A percentile compares a stretch with the other conserved stretches of the same genome.
phyloP scores from a whole-genome alignment of 768 basidiomycete genomes.

The Mrakia gelida region DNA sequence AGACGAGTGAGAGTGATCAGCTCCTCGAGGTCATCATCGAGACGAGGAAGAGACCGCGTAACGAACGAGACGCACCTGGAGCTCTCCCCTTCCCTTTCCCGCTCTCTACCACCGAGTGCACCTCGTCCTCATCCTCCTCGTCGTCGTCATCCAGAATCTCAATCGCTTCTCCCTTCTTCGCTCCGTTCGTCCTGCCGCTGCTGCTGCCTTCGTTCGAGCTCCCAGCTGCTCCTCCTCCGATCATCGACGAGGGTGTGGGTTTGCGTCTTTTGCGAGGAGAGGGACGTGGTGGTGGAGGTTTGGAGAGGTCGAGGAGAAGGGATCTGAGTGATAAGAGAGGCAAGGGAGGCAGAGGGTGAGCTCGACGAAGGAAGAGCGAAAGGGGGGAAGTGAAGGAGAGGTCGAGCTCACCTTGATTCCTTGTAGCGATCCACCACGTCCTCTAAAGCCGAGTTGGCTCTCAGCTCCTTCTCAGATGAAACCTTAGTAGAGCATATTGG shows the following conservation, averaged over 20 bases:
- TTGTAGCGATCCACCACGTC: constrained; percentile 7
- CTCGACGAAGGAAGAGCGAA: not conserved
- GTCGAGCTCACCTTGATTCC: not conserved
- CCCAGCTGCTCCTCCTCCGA: not conserved
- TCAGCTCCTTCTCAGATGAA: constrained; percentile 1
- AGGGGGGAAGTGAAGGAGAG: too few species aligned
- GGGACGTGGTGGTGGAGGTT: not conserved
- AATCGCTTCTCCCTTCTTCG: not conserved
- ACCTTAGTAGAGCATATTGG: constrained; percentile 8
- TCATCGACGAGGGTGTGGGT: not conserved
- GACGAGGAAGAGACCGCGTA: too few species aligned
- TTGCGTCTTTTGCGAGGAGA: not conserved
- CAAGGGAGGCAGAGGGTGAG: not conserved
- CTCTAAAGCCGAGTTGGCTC: constrained; percentile 12
- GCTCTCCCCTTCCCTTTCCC: not conserved
- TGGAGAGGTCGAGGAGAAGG: not conserved
- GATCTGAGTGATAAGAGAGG: not conserved
- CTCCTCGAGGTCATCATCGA: not conserved
- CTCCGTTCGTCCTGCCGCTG: not conserved
- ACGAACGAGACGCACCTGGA: not conserved
- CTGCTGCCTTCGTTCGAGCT: not conserved
- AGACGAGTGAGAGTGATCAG: too few species aligned
- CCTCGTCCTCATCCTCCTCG: not conserved
- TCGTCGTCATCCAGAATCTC: constrained; percentile 16
- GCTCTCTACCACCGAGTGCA: not conserved